A percentile compares a stretch with the other conserved stretches of the same genome.
Conservation (phyloP, 78 protist genomes). For the Capsaspora owczarzaki region DNA sequence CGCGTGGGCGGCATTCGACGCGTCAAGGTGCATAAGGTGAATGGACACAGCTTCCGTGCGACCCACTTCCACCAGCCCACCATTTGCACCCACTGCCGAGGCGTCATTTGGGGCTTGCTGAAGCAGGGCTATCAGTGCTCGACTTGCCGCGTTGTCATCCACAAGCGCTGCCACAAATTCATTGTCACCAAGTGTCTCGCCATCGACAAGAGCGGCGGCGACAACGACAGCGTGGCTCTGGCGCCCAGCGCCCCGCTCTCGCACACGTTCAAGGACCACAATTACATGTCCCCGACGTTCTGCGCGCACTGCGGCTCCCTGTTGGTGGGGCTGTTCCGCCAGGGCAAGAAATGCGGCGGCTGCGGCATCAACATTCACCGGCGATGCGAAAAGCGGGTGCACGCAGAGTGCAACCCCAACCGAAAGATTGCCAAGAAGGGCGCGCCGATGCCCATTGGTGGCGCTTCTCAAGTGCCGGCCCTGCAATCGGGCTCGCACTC, state of each 20-base stretch:
- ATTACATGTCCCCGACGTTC: conserved; percentile 31
- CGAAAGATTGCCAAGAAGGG: neutral
- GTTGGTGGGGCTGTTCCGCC: conserved; percentile 23
- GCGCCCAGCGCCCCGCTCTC: neutral
- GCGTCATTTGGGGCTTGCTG: conserved; percentile 24
- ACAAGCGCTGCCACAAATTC: conserved; percentile 25
- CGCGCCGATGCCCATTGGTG: neutral
- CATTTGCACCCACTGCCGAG: conserved; percentile 32
- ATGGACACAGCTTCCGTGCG: neutral
- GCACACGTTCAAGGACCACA: conserved; percentile 26
- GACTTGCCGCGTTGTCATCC: conserved; percentile 16
- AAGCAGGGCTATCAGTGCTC: conserved; percentile 2
- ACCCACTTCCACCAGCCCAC: conserved; percentile 22
- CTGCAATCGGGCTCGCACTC: neutral
- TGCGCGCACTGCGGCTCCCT: conserved; percentile 50
- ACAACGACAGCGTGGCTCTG: neutral
- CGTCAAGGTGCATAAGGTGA: conserved; percentile 4
- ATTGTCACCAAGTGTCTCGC: neutral
- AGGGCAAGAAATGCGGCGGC: conserved; percentile 11
- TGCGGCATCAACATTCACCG: conserved; percentile 35
- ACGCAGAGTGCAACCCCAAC: neutral
- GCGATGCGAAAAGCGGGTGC: conserved; percentile 4
- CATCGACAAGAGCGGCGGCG: neutral
- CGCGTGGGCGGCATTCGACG: conserved; percentile 9
- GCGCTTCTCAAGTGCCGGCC: neutral